Evolutionary conservation across 192 early-diverging fungal species (phyloP).

Genomic region (Mycoemilia scoparia): DNA sequence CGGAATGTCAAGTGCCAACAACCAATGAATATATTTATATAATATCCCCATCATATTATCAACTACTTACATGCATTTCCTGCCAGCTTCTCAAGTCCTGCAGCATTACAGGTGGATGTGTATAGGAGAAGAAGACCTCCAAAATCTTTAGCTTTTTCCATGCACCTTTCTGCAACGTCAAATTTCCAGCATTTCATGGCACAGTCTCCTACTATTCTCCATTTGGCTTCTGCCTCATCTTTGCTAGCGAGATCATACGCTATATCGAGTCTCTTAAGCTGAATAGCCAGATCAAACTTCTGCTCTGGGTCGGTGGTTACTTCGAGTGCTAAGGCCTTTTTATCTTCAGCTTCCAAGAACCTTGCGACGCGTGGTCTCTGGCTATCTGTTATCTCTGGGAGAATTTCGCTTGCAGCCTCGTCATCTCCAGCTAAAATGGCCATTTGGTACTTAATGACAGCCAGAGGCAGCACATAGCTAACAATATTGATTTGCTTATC

Average conservation of each 20-base stretch:
- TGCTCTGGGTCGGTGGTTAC: slow-evolving; percentile 94
- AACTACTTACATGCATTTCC: too few relatives aligned
- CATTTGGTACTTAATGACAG: slow-evolving; percentile 96
- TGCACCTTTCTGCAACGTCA: slow-evolving; percentile 75
- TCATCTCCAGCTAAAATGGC: slow-evolving; percentile 88
- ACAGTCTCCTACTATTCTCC: slow-evolving; percentile 81
- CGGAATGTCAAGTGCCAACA: not conserved
- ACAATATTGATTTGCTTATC: slow-evolving; percentile 88
- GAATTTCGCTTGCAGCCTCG: slow-evolving; percentile 53
- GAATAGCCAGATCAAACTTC: slow-evolving; percentile 85
- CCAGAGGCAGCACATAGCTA: slow-evolving; percentile 79
- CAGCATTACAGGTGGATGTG: slow-evolving; percentile 67
- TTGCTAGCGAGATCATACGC: slow-evolving; percentile 76
- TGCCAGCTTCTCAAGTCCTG: slow-evolving; percentile 59
- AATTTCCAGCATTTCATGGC: slow-evolving; percentile 86
- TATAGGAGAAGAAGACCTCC: slow-evolving; percentile 81
- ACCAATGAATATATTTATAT: not conserved
- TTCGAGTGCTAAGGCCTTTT: slow-evolving; percentile 80
- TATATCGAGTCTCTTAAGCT: slow-evolving; percentile 61
- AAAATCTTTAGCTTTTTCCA: slow-evolving; percentile 72
- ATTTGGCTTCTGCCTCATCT: slow-evolving; percentile 72
- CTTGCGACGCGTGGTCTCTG: slow-evolving; percentile 83
- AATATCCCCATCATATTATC: not conserved
- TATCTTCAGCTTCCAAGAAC: slow-evolving; percentile 85
- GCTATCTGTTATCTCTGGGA: slow-evolving; percentile 71